Base-by-base conservation (phyloP, 345 rosid genomes). In the Populus davidiana region DNA sequence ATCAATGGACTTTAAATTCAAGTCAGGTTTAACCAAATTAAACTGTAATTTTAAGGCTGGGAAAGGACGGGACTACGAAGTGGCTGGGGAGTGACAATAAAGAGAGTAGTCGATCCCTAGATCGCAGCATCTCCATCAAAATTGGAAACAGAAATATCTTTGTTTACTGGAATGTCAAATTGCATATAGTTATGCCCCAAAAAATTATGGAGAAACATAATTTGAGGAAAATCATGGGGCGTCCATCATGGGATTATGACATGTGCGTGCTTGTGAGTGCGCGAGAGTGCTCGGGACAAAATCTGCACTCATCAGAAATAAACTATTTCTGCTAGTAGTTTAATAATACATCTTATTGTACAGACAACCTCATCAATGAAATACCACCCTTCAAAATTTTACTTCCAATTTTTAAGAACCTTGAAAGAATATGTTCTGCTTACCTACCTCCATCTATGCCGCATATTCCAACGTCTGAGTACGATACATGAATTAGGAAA, bases 191-290 rank as follows among this genome's bases (percentile, higher is more conserved):
- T 35, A 35, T 56, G 67, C 20, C 27, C 31, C 36, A 23, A 59
- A 73, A 23, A 23, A 38, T 31, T 31, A 31, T 2, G 33, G 33
- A 31, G 33, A 31, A 31, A 31, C 33, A 31, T 31, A 61, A 47
- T 13, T 4, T 13, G 68, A 7, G 68, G 68, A 54, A 29, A 35
- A 72, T 47, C 52, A 47, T 16, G 52, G 6, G 33, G 36, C n/a
- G n/a, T n/a, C 75, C 78, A 74, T 63, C 82, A 79, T 74, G 71
- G 49, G 75, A 79, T 69, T 36, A 14, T 20, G 78, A 74, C 82
- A 61, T 31, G n/a, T 41, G 5, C 62, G 4, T 29, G 18, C 6
- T 18, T 27, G 43, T 8, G 35, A 5, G 31, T 0, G 20, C 13
- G 54, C 2, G 72, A 18, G 52, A 31, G 64, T 2, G 21, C 77